These are phyloP conservation scores for Saksenaea vasiformis DNA, from an alignment of 371 early-diverging fungal species.

Conservation along the genomic window DNA sequence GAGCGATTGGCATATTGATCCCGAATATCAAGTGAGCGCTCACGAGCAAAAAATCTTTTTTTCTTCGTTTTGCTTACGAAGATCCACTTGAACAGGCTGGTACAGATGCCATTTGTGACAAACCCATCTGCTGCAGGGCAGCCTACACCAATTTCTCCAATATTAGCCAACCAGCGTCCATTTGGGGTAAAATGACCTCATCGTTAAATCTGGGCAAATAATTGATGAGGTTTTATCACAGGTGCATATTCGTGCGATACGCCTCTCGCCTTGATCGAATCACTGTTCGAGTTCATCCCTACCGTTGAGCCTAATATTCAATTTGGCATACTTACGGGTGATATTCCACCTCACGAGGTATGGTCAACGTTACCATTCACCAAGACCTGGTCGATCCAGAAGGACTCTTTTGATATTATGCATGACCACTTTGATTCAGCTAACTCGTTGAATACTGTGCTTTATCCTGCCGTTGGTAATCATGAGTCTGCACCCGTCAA, in stretches of 20 bases:
- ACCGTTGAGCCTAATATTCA: conserved; percentile 36
- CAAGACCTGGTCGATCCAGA: conserved; percentile 45
- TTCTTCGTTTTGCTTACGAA: neutral
- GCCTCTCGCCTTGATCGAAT: conserved; percentile 45
- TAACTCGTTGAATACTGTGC: conserved; percentile 26
- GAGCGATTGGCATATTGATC: conserved; percentile 69
- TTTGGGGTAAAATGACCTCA: conserved; percentile 34
- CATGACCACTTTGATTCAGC: conserved; percentile 45
- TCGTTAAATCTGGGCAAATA: neutral
- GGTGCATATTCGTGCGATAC: conserved; percentile 60
- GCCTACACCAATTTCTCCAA: conserved; percentile 38
- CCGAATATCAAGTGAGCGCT: conserved; percentile 40
- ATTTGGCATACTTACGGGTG: conserved; percentile 63
- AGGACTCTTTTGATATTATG: conserved; percentile 35
- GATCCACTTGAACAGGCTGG: conserved; percentile 28
- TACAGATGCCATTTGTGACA: conserved; percentile 52
- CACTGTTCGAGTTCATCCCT: conserved; percentile 46
- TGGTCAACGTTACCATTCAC: conserved; percentile 51
- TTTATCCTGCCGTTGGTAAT: conserved; percentile 63
- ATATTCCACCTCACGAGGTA: conserved; percentile 66
- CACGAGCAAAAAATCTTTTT: neutral
- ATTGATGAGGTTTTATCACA: conserved; percentile 10
- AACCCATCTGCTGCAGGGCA: conserved; percentile 59
- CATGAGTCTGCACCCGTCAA: conserved; percentile 57
- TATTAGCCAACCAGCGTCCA: conserved; percentile 30